Conservation (phyloP, 2,329 filamentous ascomycete genomes). For the Colletotrichum siamense region DNA sequence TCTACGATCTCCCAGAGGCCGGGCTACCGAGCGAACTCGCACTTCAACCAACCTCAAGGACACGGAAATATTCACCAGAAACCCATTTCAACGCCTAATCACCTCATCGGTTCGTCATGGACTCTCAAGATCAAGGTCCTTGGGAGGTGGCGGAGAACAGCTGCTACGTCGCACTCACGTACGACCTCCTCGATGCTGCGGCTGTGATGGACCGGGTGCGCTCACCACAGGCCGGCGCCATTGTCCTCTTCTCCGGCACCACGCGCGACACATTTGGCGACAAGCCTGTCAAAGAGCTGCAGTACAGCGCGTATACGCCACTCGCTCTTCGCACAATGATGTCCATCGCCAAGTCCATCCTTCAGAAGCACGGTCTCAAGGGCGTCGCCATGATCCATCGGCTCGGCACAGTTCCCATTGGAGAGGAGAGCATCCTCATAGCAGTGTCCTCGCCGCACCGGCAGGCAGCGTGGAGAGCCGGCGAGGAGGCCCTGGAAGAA, state of each 20-base stretch:
- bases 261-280: constrained; percentile 77
- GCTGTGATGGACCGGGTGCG: constrained; percentile 70
- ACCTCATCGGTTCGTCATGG: not conserved
- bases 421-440: constrained; percentile 93
- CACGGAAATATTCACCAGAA: not conserved
- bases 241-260: constrained; percentile 79
- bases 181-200: constrained; percentile 62
- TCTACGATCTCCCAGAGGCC: not conserved
- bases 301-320: constrained; percentile 77
- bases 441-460: constrained; percentile 85
- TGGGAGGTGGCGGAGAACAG: constrained; percentile 51
- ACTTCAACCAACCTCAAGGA: not conserved
- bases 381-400: constrained; percentile 84
- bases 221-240: constrained; percentile 75
- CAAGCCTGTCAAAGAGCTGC: constrained; percentile 75
- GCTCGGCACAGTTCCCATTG: constrained; percentile 83
- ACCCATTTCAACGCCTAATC: not conserved
- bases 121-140: constrained; percentile 11
- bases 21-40: not conserved
- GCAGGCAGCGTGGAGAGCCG: constrained; percentile 83
- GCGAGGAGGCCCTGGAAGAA: constrained; percentile 86
- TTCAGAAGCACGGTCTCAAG: constrained; percentile 66
- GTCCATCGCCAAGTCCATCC: constrained; percentile 63
- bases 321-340: constrained; percentile 74
- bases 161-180: constrained; percentile 74